These are phyloP conservation scores for Edaphochlamys debaryana DNA, from an alignment of 139 green algal species.

Conservation along the genomic window DNA sequence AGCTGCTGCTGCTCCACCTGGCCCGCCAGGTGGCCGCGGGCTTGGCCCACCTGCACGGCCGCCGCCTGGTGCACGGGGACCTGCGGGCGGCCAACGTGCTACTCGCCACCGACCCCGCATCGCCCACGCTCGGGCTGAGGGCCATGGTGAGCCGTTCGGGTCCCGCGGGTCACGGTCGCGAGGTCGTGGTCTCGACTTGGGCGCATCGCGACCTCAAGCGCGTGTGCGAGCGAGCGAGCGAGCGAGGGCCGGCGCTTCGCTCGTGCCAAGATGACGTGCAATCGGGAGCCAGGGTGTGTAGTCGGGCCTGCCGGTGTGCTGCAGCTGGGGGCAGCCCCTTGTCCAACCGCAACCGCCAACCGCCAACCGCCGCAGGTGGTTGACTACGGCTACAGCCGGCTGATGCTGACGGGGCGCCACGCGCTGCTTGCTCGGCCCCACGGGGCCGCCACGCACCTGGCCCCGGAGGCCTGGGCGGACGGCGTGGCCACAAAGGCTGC, in stretches of 20 bases:
- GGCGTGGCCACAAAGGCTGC: not conserved
- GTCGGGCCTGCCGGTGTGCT: no score
- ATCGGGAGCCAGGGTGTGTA: no score
- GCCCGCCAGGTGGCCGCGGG: constrained; percentile 44
- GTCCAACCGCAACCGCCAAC: no score
- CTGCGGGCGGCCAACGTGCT: constrained; percentile 87
- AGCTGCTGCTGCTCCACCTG: constrained; percentile 18
- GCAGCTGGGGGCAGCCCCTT: no score
- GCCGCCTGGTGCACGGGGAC: constrained; percentile 75
- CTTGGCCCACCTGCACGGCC: constrained; percentile 68
- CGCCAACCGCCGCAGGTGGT: not conserved
- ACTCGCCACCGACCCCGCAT: not conserved
- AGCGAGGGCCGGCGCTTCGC: no score
- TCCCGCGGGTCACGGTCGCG: no score
- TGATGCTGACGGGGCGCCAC: constrained; percentile 4
- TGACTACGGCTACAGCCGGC: constrained; percentile 10
- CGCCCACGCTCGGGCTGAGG: not conserved
- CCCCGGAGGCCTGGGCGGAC: constrained; percentile 14
- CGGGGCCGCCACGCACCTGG: constrained; percentile 22
- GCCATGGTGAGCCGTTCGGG: not conserved
- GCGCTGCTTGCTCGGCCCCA: not conserved
- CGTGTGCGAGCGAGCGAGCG: no score
- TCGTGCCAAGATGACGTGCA: no score
- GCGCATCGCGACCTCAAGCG: no score
- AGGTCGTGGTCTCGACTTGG: no score